Evolutionary conservation across 2,329 filamentous ascomycete genomes (phyloP), one percentile per base, ranked within the genome.

Genomic region (Colletotrichum camelliae): DNA sequence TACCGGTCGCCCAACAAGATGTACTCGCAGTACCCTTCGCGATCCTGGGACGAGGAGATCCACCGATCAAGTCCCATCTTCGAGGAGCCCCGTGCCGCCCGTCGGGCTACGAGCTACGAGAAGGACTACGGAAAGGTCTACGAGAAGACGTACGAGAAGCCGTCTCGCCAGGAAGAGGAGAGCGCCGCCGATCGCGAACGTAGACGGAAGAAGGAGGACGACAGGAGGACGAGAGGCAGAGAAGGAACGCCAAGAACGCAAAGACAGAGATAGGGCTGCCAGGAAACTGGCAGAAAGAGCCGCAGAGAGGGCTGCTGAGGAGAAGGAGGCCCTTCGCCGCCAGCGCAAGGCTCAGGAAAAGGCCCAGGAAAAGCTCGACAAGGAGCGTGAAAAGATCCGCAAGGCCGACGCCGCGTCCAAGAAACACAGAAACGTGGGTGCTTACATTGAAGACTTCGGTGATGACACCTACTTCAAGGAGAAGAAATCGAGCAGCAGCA

Each of bases 31-130:
- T 80, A 83, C 74, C 78, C 84, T 1, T 82, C 86, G 15, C 81
- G 83, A 21, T 89, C 88, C 10, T 90, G 85, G 77, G 89, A 91
- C 18, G 88, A 90, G 29, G 86, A 89, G 5, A 80, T 88, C 7
- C 80, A 82, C 16, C 79, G 80, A 18, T 81, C 84, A 24, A 81
- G 82, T 18, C 83, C 84, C 37, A 80, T 84, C 12, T 89, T 88
- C 74, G 89, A 91, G 29, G 83, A 87, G 8, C 79, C 77, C 18
- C 66, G 83, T 13, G 83, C 88, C 9, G 83, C 88, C 7, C 86
- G 88, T 64, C 89, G 89, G 21, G 83, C 89, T 7, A 80, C 87
- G 3, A 89, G 87, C 71, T 90, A 89, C 70, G 83, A 89, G 67
- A 86, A 87, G 78, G 29, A 52, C n/a, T 21, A 52, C n/a, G 43